These are phyloP conservation scores for Pontederia crassipes DNA, from an alignment of 176 grass and related monocot species.

Conservation along the genomic window DNA sequence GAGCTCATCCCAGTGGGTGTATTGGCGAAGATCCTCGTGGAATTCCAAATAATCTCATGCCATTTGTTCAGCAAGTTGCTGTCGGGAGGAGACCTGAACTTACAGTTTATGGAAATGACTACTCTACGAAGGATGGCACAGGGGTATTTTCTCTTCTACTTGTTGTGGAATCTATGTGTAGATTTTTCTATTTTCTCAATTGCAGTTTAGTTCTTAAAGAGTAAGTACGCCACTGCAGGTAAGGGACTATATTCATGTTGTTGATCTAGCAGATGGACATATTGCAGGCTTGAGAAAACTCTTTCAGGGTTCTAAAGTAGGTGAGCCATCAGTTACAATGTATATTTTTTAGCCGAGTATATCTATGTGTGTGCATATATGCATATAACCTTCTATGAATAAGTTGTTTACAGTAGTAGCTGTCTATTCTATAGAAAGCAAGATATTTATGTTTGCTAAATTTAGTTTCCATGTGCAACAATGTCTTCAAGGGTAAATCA, in stretches of 20 bases:
- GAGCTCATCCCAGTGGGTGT: constrained; percentile 1
- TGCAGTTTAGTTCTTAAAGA: not conserved
- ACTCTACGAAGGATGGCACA: not conserved
- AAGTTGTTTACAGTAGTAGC: no score
- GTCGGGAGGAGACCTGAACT: not conserved
- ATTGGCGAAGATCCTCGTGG: not conserved
- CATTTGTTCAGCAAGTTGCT: not conserved
- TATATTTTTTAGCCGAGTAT: no score
- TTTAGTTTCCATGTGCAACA: not conserved
- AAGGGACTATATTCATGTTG: constrained; percentile 91
- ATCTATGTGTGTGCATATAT: no score
- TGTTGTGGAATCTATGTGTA: not conserved
- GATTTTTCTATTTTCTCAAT: not conserved
- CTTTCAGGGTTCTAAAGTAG: constrained; percentile 64
- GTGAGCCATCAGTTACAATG: constrained; percentile 12
- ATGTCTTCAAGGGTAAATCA: not conserved
- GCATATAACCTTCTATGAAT: no score
- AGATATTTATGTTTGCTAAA: no score
- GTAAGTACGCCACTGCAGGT: constrained; percentile 27
- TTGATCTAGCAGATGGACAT: constrained; percentile 95
- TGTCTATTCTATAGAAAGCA: no score
- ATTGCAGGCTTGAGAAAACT: constrained; percentile 73
- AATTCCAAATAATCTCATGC: constrained; percentile 1
- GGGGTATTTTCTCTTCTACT: not conserved
- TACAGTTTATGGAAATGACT: not conserved